Conservation (phyloP, 176 grass and related monocot genomes). For the Bolboschoenus planiculmis region DNA sequence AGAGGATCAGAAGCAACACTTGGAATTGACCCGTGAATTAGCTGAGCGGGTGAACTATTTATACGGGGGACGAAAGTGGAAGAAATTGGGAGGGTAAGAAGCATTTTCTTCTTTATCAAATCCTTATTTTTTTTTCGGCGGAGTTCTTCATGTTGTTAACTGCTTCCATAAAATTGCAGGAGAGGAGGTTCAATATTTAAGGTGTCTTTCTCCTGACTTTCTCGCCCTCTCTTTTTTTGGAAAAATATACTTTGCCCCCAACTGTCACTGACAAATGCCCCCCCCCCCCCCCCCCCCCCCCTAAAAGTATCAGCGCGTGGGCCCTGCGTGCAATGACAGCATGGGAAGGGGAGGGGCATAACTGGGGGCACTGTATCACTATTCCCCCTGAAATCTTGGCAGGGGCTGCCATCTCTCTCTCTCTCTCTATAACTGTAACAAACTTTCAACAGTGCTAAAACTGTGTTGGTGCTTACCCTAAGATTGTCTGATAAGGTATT, state of each 20-base stretch:
- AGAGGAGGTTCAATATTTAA: conserved; percentile 77
- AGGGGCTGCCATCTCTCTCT: background rate
- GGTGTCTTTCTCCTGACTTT: conserved; percentile 20
- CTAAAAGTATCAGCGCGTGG: no score
- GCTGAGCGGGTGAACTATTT: conserved; percentile 87
- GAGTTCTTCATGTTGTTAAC: conserved; percentile 25
- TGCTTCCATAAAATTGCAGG: conserved; percentile 43
- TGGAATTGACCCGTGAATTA: conserved; percentile 95
- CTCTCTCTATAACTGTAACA: background rate
- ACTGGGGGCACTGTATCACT: no score
- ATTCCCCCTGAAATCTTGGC: no score
- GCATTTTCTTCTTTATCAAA: background rate
- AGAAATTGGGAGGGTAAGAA: conserved; percentile 88
- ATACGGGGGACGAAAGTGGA: conserved; percentile 93
- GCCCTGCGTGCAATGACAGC: no score
- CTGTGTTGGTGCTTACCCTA: background rate
- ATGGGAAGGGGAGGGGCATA: no score
- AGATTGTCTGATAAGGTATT: background rate
- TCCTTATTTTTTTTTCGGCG: conserved; percentile 2
- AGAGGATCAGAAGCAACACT: conserved; percentile 97
- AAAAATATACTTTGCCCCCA: no score
- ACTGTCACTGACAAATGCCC: no score
- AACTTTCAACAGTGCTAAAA: background rate
- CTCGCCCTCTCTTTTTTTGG: background rate
- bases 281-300: no score